Base-by-base conservation (phyloP, 1,139 yeast genomes). In the Kodamaea plutei region DNA sequence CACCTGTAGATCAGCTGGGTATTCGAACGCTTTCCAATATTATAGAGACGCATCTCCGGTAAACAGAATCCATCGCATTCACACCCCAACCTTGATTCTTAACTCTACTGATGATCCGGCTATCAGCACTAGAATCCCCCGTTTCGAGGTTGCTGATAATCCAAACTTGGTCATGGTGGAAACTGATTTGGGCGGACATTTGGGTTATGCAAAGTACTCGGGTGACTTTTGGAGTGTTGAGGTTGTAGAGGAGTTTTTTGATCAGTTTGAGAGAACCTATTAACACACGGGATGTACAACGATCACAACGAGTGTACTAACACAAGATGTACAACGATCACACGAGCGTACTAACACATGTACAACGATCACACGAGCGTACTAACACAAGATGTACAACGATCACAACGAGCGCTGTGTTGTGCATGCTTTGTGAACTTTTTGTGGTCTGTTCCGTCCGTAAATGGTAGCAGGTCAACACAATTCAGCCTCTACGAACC, bases 31-130 rank as follows among this genome's bases (percentile, higher is more conserved):
- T 3, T 54, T 56, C 38, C 88, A 82, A 35, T 89, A 89, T 57
- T 89, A 89, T 54, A 61, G 78, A 37, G 67, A 62, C 4, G 89
- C 77, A 0, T 76, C 91, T 5, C 79, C 95, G 1, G 69, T 74
- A 3, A 69, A 71, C 39, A 64, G 79, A 33, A 52, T 84, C 17
- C 57, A 63, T 15, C 54, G 67, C 21, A 73, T 87, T 34, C 61
- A 71, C 25, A 75, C 82, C 2, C 96, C 96, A 14, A 60, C 79
- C 5, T 57, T 89, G 31, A 70, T 80, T 13, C 60, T 89, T 28
- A 78, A 79, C 48, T 69, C 96, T 2, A 56, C 67, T 14, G 96
- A 89, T 53, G 97, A 89, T 52, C 96, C 96, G 4, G 77, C 91
- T 19, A 79, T 80, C 16, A 80, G 87, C 10, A 64, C 69, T 5